A percentile compares a stretch with the other conserved stretches of the same genome.
Conservation (phyloP, 768 basidiomycete genomes). For the Leucocoprinus sp. region DNA sequence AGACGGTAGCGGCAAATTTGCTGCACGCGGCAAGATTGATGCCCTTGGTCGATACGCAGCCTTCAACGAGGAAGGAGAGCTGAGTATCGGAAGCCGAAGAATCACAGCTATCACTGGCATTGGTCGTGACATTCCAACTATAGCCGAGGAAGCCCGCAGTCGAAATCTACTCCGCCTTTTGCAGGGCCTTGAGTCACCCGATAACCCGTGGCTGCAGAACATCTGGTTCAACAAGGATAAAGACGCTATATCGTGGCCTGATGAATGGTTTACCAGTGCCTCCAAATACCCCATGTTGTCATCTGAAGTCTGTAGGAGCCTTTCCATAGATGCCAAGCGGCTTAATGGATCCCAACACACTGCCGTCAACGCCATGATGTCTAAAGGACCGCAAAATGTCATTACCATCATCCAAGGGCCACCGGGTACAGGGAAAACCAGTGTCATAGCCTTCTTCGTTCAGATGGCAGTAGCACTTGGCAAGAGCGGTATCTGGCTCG, state of each 20-base stretch:
- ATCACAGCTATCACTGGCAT: conserved; percentile 26
- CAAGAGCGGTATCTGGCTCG: conserved; percentile 58
- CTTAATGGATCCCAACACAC: conserved; percentile 40
- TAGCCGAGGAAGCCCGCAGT: conserved; percentile 43
- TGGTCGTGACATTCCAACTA: conserved; percentile 50
- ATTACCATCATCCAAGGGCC: conserved; percentile 46
- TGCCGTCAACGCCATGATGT: conserved; percentile 43
- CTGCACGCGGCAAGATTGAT: conserved; percentile 32
- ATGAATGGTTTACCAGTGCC: conserved; percentile 22
- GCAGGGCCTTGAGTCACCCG: conserved; percentile 28
- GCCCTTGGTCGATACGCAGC: conserved; percentile 29
- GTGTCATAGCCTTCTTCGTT: conserved; percentile 62
- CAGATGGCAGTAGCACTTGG: conserved; percentile 32
- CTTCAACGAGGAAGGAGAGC: conserved; percentile 17
- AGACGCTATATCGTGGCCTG: conserved; percentile 31
- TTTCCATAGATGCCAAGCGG: conserved; percentile 9
- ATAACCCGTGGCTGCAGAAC: conserved; percentile 42
- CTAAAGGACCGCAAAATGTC: conserved; percentile 23
- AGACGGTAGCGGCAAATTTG: conserved; percentile 26
- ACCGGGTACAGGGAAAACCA: conserved; percentile 68
- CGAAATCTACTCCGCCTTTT: conserved; percentile 33
- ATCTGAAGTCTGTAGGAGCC: not conserved
- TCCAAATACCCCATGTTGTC: not conserved
- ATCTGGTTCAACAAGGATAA: conserved; percentile 34
- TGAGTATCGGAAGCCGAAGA: conserved; percentile 11